Evolutionary conservation across 2,329 filamentous ascomycete genomes (phyloP).

Genomic region (Talaromyces sp.): DNA sequence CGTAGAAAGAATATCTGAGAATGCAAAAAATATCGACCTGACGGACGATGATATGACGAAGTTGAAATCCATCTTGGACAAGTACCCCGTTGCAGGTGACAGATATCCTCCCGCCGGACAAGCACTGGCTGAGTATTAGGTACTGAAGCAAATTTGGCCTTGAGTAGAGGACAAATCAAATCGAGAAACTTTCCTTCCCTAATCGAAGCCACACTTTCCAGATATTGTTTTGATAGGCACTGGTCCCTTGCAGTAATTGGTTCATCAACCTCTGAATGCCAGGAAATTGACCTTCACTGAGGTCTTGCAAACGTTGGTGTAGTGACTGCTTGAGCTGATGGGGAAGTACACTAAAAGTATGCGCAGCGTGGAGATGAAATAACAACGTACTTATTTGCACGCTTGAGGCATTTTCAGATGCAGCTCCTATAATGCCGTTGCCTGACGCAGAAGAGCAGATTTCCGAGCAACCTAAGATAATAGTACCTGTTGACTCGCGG

Average conservation of each 20-base stretch:
- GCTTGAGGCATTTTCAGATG: background rate
- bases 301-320: background rate
- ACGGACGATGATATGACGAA: conserved; percentile 36
- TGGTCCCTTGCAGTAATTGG: background rate
- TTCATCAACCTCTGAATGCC: conserved; percentile 7
- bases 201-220: conserved; percentile 12
- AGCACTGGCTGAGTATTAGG: conserved; percentile 9
- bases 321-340: background rate
- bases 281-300: conserved; percentile 4
- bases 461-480: background rate
- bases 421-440: background rate
- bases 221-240: background rate
- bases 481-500: background rate
- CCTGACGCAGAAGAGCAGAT: conserved; percentile 4
- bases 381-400: conserved; percentile 10
- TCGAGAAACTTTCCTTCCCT: conserved; percentile 11
- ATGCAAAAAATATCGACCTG: conserved; percentile 37
- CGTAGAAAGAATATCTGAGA: conserved; percentile 36
- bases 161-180: background rate
- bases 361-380: conserved; percentile 10
- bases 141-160: too few relatives aligned
- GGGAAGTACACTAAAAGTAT: background rate
- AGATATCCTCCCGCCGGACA: conserved; percentile 9
- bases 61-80: conserved; percentile 1
- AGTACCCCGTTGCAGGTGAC: conserved; percentile 3